Base-by-base conservation (phyloP, 192 early-diverging fungal species). In the Paraglomus occultum region DNA sequence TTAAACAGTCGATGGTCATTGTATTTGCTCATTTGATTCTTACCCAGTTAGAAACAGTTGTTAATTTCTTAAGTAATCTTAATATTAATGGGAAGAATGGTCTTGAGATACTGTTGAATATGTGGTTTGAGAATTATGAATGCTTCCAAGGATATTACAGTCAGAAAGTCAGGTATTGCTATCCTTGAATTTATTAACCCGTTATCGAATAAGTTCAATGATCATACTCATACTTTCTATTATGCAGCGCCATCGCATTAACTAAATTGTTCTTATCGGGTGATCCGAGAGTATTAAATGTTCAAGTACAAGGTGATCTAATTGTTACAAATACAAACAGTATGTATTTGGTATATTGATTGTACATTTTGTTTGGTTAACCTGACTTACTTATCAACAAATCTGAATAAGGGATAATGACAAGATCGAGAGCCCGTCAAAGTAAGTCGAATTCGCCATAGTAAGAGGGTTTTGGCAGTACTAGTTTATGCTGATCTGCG, bases 11-110 rank as follows among this genome's bases (percentile, higher is more conserved):
- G 20, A 79, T 96, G 18, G 77, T 97, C 8, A 81, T 91, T 64
- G 87, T 95, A 8, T 94, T 96, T 78, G 92, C 91, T 45, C 94
- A 97, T 65, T 81, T 97, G 52, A 83, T 93, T 50, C 70, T 84
- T 39, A 83, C 72, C 23, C 89, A 95, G 47, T 77, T 85, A 43
- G 79, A 84, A 23, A 90, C 88, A 14, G 85, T 94, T 0, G 76
- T 94, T 59, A 79, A 91, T 38, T 91, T 95, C 76, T 82, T 98
- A 58, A 73, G 63, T 40, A 71, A 76, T 14, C 73, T 87, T 18
- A 73, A 80, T n/a, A 76, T 93, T 39, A 77, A 83, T 46, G 85
- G 83, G 6, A 78, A 77, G 20, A 86, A 79, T 54, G 95, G 93
- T 5, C 74, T 98, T 48, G 84, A 90, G 11, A 79, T 95, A 23